These are phyloP conservation scores for Protostelium mycophagum DNA, from an alignment of 78 protist genomes.

Conservation along the genomic window DNA sequence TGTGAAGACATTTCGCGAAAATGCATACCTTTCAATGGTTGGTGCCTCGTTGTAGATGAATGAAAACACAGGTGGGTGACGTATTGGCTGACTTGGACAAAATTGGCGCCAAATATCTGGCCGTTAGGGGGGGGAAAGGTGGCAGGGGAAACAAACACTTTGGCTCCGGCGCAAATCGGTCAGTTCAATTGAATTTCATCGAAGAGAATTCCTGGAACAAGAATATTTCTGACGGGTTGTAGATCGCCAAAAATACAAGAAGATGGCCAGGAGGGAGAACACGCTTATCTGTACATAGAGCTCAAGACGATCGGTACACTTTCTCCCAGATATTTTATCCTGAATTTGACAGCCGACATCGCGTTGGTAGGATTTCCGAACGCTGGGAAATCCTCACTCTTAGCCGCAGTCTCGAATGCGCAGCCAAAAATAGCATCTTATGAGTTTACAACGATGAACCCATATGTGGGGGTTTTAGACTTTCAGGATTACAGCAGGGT, in stretches of 20 bases:
- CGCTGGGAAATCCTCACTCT: constrained; percentile 73
- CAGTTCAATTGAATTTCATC: background rate
- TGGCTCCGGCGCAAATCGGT: constrained; percentile 35
- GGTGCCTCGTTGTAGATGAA: background rate
- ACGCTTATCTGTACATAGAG: constrained; percentile 34
- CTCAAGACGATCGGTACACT: constrained; percentile 19
- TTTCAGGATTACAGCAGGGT: constrained; percentile 1
- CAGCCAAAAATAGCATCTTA: constrained; percentile 58
- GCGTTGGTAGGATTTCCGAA: constrained; percentile 78
- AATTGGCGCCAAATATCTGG: constrained; percentile 15
- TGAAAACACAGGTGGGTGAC: background rate
- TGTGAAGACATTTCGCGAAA: too few species aligned
- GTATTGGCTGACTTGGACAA: constrained; percentile 7
- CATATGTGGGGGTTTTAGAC: constrained; percentile 69
- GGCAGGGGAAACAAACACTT: constrained; percentile 49
- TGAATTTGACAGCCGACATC: constrained; percentile 43
- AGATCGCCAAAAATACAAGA: constrained; percentile 45
- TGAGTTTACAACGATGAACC: constrained; percentile 71
- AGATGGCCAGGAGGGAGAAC: constrained; percentile 46
- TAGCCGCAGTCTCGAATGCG: constrained; percentile 52
- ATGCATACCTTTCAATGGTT: too few species aligned
- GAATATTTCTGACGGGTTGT: too few species aligned
- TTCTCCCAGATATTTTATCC: background rate
- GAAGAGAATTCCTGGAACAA: background rate
- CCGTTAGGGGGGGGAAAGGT: constrained; percentile 36